Base-by-base conservation (phyloP, 2,329 filamentous ascomycete genomes). In the Cladosporium cucumerinum region DNA sequence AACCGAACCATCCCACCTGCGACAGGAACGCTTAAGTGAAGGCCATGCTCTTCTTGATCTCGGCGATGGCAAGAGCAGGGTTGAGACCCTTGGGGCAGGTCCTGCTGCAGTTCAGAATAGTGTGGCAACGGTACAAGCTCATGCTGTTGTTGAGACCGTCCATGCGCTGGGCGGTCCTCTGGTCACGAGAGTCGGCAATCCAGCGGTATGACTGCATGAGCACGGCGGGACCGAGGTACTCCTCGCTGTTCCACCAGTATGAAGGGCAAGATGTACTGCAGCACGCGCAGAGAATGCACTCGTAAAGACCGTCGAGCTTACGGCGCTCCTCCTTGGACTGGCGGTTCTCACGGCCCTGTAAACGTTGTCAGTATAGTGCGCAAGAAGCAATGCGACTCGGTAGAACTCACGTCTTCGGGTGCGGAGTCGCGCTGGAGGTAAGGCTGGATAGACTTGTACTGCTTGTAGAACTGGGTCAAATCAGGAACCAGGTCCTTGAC, bases 181-280 rank as follows among this genome's bases (percentile, higher is more conserved):
- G 90, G 78, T 99, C 95, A 80, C 95, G 90, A 51, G 92, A 96
- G 79, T 99, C 95, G 76, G 89, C 90, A 71, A 99, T 85, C 95
- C 95, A 99, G 77, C 94, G 89, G 88, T 98, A 99, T 10, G 93
- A 97, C 83, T 99, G 95, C 71, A 99, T 88, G 61, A 99, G 90
- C 67, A 99, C 92, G 71, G 95, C 95, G 66, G 95, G 95, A 69
- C 95, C 95, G 59, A 99, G 91, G 84, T 99, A 99, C 81, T 98
- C 93, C 82, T 98, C 93, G 72, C 90, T 89, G 85, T 99, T 99
- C 95, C 95, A 99, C 95, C 95, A 99, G 86, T 99, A 99, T 21
- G 93, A 97, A n/a, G 95, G 95, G 86, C 95, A 99, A 55, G 94
- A 97, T 25, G 95, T 99, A 71, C 91, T 95, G 88, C 95, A 99